Base-by-base conservation (phyloP, 139 green algal genomes). In the Tetradesmus obliquus region DNA sequence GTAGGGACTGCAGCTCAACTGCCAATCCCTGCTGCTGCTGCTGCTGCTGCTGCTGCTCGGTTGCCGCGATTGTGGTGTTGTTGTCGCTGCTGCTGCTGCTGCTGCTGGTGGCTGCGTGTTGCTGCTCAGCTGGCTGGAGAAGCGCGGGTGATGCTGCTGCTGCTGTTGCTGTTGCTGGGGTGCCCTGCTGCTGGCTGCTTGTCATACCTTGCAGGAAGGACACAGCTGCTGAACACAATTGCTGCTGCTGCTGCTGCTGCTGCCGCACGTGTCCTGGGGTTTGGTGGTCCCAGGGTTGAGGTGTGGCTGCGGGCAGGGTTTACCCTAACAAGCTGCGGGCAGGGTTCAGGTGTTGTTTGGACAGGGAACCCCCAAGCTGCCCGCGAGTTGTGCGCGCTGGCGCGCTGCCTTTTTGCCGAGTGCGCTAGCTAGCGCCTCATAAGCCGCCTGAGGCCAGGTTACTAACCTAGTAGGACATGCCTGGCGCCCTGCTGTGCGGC, bases 191-290 rank as follows among this genome's bases (percentile, higher is more conserved):
- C 80, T 62, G 13, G n/a, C 80, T 32, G 53, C 80, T 58, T 54
- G 80, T 32, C 80, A 85, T 60, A 58, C 45, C 12, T 17, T 55
- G 20, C 72, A 81, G 2, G 19, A 81, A 6, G 4, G 5, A 51
- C 20, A 80, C 5, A 7, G 4, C 76, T 19, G 32, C 76, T 55
- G 22, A 2, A 54, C 20, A 55, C 76, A 22, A 32, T 10, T 83
- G 24, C 76, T 83, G 76, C 76, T 83, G 76, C 76, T 83, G 76
- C 76, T 83, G 76, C 76, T 83, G 76, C 22, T 32, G 72, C 22
- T 51, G 72, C 72, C 22, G 15, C 22, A 12, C 22, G 72, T 80
- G 72, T 19, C 60, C 60, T 71, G 60, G 60, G 60, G 60, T 71
- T 71, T 19, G 19, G 9, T 20, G 8, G 60, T 71, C 60, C 60